phyloP scores from a whole-genome alignment of 495 filamentous ascomycete species.

The Cetradonia linearis region DNA sequence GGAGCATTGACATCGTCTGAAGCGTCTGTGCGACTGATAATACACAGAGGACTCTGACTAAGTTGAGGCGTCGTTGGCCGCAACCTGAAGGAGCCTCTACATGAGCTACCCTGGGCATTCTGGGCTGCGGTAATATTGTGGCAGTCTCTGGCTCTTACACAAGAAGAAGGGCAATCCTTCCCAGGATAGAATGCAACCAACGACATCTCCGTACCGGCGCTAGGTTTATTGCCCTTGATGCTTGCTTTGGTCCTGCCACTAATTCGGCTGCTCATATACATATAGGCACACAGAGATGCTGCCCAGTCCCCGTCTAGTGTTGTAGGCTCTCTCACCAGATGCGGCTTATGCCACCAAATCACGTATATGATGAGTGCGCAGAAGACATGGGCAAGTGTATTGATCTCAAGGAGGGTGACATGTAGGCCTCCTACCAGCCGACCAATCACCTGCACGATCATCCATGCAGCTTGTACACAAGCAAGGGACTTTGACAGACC shows the following conservation, averaged over 20 bases:
- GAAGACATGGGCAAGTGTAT: conserved; percentile 24
- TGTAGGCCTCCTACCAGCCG: conserved; percentile 16
- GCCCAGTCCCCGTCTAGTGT: conserved; percentile 18
- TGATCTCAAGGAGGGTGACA: conserved; percentile 25
- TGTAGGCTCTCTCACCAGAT: conserved; percentile 19
- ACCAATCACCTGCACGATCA: conserved; percentile 22
- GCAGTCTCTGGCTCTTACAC: background rate
- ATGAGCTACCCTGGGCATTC: no score
- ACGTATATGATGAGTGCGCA: conserved; percentile 23
- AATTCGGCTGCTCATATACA: conserved; percentile 5
- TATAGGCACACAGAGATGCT: conserved; percentile 16
- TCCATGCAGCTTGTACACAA: conserved; percentile 25
- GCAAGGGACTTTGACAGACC: conserved; percentile 22
- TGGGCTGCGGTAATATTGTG: background rate
- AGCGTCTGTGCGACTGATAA: background rate
- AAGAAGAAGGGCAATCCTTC: background rate
- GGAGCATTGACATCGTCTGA: background rate
- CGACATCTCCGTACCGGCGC: background rate
- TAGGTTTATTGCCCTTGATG: background rate
- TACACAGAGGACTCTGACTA: no score
- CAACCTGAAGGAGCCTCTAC: background rate
- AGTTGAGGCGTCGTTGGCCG: background rate
- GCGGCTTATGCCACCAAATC: conserved; percentile 26
- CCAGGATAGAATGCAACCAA: background rate
- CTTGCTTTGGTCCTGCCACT: background rate